These are phyloP conservation scores for Austroboletus festivus DNA, from an alignment of 768 basidiomycete species.

Conservation along the genomic window DNA sequence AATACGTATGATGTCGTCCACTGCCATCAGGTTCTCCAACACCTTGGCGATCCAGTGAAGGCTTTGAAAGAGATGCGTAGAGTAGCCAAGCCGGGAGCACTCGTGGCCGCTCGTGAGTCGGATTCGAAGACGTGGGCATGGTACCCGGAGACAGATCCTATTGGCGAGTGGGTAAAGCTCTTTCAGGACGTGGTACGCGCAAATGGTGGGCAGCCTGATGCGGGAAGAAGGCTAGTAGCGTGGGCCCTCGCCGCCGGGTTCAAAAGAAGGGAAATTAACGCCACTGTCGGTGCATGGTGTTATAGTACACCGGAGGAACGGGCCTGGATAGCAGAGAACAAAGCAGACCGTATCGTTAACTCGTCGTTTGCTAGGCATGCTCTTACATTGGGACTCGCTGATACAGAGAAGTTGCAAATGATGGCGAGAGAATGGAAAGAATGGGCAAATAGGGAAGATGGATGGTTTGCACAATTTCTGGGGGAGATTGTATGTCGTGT, in stretches of 20 bases:
- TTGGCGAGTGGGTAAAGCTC: conserved; percentile 25
- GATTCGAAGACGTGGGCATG: conserved; percentile 35
- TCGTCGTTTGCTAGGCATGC: conserved; percentile 35
- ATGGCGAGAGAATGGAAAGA: conserved; percentile 25
- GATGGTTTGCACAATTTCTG: conserved; percentile 33
- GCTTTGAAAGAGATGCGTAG: conserved; percentile 47
- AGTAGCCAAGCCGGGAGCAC: conserved; percentile 43
- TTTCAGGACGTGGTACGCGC: conserved; percentile 22
- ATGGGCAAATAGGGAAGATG: conserved; percentile 33
- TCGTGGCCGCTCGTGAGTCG: conserved; percentile 44
- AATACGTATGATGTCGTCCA: conserved; percentile 46
- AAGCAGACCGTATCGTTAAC: conserved; percentile 36
- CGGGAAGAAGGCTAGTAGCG: conserved; percentile 36
- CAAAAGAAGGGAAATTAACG: conserved; percentile 22
- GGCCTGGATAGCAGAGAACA: conserved; percentile 37
- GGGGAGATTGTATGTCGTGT: conserved; percentile 33
- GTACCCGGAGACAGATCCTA: conserved; percentile 35
- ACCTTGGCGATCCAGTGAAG: conserved; percentile 39
- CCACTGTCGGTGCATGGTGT: conserved; percentile 35
- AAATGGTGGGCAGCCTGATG: conserved; percentile 38
- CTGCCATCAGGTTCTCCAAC: conserved; percentile 49
- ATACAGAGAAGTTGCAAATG: conserved; percentile 20
- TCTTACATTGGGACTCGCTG: conserved; percentile 24
- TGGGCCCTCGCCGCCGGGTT: conserved; percentile 41
- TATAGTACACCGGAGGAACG: conserved; percentile 36